A percentile compares a stretch with the other conserved stretches of the same genome.
Evolutionary conservation across 192 early-diverging fungal genomes (phyloP).

Genomic region (Diversispora epigaea): DNA sequence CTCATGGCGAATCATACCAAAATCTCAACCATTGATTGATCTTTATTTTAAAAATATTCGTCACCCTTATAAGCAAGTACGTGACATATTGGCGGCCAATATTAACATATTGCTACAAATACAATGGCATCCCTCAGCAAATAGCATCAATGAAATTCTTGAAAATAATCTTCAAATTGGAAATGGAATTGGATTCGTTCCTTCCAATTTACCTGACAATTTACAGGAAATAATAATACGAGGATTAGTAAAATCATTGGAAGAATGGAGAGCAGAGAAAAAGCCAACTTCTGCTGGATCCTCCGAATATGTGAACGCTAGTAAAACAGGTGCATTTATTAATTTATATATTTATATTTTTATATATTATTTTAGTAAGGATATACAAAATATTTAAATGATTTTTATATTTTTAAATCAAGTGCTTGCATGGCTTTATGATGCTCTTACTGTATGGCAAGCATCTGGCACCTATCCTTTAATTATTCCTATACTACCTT

Average conservation of each 20-base stretch:
- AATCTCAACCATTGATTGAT: constrained; percentile 40
- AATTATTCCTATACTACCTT: constrained; percentile 52
- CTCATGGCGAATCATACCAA: constrained; percentile 66
- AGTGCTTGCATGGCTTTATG: constrained; percentile 70
- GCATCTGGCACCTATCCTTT: constrained; percentile 60
- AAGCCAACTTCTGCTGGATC: constrained; percentile 43
- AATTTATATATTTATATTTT: too few relatives aligned
- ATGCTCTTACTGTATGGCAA: constrained; percentile 52
- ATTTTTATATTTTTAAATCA: neutral
- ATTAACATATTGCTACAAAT: constrained; percentile 67
- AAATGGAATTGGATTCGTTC: constrained; percentile 39
- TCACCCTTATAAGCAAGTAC: constrained; percentile 90
- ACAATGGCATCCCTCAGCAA: constrained; percentile 60
- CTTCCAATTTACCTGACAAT: constrained; percentile 31
- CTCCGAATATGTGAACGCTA: constrained; percentile 69
- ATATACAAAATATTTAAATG: neutral
- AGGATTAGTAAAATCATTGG: constrained; percentile 37
- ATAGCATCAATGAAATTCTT: constrained; percentile 46
- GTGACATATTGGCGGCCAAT: constrained; percentile 71
- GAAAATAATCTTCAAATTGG: constrained; percentile 6
- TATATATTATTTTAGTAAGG: neutral
- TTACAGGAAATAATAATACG: constrained; percentile 36
- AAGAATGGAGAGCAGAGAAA: constrained; percentile 43
- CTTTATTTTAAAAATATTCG: constrained; percentile 57
- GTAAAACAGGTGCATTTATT: constrained; percentile 64